phyloP scores from a whole-genome alignment of 805 yeast genomes.

The Wickerhamiella kazuoi region DNA sequence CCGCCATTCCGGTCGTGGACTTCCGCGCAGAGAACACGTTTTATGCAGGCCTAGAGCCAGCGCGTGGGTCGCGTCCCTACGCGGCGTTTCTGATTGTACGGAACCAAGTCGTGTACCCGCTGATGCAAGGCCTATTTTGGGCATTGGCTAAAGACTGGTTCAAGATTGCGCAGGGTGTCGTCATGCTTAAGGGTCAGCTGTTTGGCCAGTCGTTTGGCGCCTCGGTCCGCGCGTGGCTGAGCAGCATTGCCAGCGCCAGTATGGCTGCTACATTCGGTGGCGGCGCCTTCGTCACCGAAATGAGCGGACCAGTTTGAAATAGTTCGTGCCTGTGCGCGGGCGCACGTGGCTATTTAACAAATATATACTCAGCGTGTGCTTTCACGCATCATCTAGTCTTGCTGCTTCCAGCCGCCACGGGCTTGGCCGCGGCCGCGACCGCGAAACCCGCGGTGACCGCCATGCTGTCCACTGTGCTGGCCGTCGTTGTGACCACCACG shows the following conservation, averaged over 20 bases:
- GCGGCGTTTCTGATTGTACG: constrained; percentile 16
- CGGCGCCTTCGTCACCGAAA: background rate
- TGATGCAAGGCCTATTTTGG: constrained; percentile 23
- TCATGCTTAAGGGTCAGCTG: constrained; percentile 6
- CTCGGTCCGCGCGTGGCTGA: constrained; percentile 4
- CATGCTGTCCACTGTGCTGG: no score
- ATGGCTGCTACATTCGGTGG: background rate
- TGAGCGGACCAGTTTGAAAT: background rate
- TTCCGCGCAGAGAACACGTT: constrained; percentile 20
- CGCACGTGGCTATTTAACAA: no score
- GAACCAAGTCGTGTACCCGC: constrained; percentile 20
- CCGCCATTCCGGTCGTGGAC: constrained; percentile 8
- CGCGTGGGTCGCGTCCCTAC: constrained; percentile 15
- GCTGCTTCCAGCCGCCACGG: no score
- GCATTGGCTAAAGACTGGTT: constrained; percentile 15
- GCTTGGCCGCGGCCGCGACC: no score
- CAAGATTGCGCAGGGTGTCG: constrained; percentile 6
- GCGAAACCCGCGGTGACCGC: no score
- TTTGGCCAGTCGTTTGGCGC: constrained; percentile 6
- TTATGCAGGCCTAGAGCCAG: constrained; percentile 18
- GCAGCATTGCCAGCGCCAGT: background rate
- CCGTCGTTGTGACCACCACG: no score
- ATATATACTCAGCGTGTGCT: no score
- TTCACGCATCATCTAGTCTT: no score
- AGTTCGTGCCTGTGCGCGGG: no score